phyloP scores from a whole-genome alignment of 305 asterid species.

The Lippia alba region DNA sequence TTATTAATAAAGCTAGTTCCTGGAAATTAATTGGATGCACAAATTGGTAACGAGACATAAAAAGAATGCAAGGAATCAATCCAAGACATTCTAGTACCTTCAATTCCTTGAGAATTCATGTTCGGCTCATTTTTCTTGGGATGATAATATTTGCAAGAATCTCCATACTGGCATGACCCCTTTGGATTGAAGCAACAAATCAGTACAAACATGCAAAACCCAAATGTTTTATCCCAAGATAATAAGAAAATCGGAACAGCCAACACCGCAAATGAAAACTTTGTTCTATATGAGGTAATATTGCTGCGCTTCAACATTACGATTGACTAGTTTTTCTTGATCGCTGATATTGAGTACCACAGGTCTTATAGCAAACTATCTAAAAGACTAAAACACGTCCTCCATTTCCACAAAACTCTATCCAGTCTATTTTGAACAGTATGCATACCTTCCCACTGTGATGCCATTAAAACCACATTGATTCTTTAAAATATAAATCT shows the following conservation, averaged over 20 bases:
- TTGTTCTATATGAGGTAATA: neutral
- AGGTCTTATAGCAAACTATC: constrained; percentile 6
- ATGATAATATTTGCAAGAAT: constrained; percentile 86
- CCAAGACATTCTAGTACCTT: constrained; percentile 45
- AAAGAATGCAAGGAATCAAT: constrained; percentile 11
- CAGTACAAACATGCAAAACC: neutral
- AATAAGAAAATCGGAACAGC: too few relatives aligned
- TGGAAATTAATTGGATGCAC: constrained; percentile 36
- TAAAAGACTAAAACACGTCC: neutral
- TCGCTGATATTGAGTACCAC: constrained; percentile 5
- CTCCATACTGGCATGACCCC: constrained; percentile 91
- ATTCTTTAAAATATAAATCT: neutral
- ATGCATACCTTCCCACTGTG: constrained; percentile 7
- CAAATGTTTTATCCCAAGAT: neutral
- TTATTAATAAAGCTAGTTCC: constrained; percentile 39
- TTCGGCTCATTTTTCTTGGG: constrained; percentile 60
- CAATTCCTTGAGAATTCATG: constrained; percentile 44
- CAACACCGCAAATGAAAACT: neutral
- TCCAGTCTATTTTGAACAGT: constrained; percentile 19
- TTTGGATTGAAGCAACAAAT: constrained; percentile 27
- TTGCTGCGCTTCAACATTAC: neutral
- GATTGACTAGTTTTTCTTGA: constrained; percentile 2
- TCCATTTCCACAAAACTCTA: constrained; percentile 2
- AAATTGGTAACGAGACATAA: constrained; percentile 21
- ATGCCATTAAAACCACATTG: constrained; percentile 8